A percentile compares a stretch with the other conserved stretches of the same genome.
phyloP scores from a whole-genome alignment of 2,329 filamentous ascomycete species.

The Ilyonectria robusta region DNA sequence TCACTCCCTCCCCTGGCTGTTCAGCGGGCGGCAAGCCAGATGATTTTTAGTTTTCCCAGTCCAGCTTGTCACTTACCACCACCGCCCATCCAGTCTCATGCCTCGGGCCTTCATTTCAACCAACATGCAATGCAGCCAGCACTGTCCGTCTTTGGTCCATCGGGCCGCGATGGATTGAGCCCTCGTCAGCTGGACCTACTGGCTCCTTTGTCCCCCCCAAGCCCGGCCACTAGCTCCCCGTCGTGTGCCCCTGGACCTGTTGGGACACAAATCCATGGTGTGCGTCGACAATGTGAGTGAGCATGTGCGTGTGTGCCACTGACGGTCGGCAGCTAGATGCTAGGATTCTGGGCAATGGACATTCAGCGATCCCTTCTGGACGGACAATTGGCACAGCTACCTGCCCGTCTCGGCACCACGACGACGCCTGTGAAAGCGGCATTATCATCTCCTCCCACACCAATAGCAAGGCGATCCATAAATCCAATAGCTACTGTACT shows the following conservation, averaged over 20 bases:
- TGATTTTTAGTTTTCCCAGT: constrained; percentile 15
- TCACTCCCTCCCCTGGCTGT: constrained; percentile 24
- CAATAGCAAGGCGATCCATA: constrained; percentile 9
- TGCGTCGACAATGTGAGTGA: neutral
- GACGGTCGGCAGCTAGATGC: neutral
- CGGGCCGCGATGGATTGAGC: constrained; percentile 25
- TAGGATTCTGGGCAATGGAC: neutral
- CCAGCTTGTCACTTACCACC: constrained; percentile 14
- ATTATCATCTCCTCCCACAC: constrained; percentile 18
- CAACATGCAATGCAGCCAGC: constrained; percentile 33
- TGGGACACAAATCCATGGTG: neutral
- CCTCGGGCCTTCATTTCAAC: constrained; percentile 31
- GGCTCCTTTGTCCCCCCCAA: neutral
- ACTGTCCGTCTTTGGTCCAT: constrained; percentile 8
- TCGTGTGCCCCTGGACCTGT: neutral
- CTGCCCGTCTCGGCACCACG: constrained; percentile 9
- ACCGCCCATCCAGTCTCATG: constrained; percentile 12
- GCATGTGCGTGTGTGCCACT: constrained; percentile 1
- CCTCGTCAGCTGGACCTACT: constrained; percentile 21
- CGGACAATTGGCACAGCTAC: constrained; percentile 17
- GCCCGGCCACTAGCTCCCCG: constrained; percentile 9
- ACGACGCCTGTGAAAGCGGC: constrained; percentile 11
- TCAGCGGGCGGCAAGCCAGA: constrained; percentile 22
- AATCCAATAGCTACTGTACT: constrained; percentile 3
- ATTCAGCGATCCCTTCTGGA: neutral